Conservation (phyloP, 2,329 filamentous ascomycete genomes). For the Nigrospora osmanthi region DNA sequence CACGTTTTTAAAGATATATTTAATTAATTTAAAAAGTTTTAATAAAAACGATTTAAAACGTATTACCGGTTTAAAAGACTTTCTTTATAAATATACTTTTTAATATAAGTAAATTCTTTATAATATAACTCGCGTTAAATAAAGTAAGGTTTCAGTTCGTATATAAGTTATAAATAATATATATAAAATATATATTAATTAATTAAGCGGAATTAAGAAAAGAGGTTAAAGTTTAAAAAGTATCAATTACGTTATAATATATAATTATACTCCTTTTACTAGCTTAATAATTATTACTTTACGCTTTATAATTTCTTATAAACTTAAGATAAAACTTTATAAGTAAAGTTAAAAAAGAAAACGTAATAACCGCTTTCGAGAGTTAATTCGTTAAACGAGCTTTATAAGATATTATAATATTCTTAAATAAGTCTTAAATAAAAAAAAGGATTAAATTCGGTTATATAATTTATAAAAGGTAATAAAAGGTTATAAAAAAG, state of each 20-base stretch:
- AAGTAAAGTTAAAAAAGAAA: not conserved
- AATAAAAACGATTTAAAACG: not conserved
- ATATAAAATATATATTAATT: not conserved
- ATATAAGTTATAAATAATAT: not conserved
- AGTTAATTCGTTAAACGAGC: not conserved
- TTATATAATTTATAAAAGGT: not conserved
- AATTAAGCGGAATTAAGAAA: not conserved
- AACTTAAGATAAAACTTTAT: not conserved
- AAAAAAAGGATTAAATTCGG: not conserved
- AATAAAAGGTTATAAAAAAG: not conserved
- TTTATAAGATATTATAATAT: not conserved
- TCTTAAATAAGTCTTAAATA: not conserved
- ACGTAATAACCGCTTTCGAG: not conserved
- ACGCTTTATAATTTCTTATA: not conserved
- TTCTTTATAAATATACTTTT: not conserved
- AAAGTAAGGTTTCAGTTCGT: not conserved
- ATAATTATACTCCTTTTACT: not conserved
- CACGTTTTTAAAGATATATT: not conserved
- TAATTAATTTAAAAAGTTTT: not conserved
- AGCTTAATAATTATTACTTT: not conserved
- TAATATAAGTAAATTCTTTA: not conserved
- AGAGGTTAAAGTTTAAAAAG: not conserved
- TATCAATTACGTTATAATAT: not conserved
- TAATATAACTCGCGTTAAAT: not conserved
- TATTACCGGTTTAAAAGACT: not conserved